Percentiles rank a stretch among this genome's conserved stretches.
phyloP scores from a whole-genome alignment of 306 rosid genomes.

The Vicia faba region DNA sequence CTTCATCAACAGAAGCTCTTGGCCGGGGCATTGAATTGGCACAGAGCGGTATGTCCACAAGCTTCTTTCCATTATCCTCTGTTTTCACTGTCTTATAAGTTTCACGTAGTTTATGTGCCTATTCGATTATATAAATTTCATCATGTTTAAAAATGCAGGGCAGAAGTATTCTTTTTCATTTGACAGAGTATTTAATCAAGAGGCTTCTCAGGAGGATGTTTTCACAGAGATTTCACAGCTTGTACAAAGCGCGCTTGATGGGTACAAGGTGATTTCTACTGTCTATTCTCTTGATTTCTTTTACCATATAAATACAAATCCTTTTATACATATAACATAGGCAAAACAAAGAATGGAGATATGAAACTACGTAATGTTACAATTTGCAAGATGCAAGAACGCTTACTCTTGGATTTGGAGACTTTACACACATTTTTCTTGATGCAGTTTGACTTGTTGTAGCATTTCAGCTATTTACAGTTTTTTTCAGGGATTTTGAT shows the following conservation, averaged over 20 bases:
- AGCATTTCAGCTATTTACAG: slow-evolving; percentile 9
- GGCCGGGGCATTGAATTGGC: slow-evolving; percentile 82
- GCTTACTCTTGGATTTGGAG: neutral
- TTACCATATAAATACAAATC: neutral
- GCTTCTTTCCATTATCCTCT: slow-evolving; percentile 1
- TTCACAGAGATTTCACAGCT: slow-evolving; percentile 88
- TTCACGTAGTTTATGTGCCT: slow-evolving; percentile 11
- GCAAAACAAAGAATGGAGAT: neutral
- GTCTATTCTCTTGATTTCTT: neutral
- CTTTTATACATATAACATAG: neutral
- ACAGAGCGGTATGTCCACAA: slow-evolving; percentile 63
- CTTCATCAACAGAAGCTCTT: slow-evolving; percentile 75
- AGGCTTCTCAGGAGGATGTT: slow-evolving; percentile 81
- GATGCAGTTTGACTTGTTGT: neutral
- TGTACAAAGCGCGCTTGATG: slow-evolving; percentile 96
- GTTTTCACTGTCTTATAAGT: slow-evolving; percentile 2
- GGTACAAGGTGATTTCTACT: slow-evolving; percentile 71
- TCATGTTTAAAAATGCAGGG: slow-evolving; percentile 52
- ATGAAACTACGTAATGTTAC: neutral
- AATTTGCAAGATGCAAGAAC: neutral
- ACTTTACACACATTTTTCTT: neutral
- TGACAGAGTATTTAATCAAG: slow-evolving; percentile 88
- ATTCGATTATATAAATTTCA: slow-evolving; percentile 6
- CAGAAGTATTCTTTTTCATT: slow-evolving; percentile 82
- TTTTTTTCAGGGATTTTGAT: neutral